These are phyloP conservation scores for Lasiodiplodia sp. DNA, from an alignment of 2,329 filamentous ascomycete genomes.

Conservation along the genomic window DNA sequence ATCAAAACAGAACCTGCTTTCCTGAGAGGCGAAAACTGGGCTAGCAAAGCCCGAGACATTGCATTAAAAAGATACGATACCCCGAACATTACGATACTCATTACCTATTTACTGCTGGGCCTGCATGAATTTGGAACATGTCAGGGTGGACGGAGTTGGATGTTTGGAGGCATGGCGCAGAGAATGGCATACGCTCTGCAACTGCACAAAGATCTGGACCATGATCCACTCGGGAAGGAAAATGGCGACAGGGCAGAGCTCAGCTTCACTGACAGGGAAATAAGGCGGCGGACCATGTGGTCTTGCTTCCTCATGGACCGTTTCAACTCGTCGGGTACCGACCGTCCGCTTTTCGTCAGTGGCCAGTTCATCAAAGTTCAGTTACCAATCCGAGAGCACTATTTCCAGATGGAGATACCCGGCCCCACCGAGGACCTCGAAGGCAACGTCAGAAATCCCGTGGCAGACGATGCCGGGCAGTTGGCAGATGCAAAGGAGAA, in stretches of 20 bases:
- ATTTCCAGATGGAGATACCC: slow-evolving; percentile 90
- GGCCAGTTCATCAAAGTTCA: slow-evolving; percentile 90
- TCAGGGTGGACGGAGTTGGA: slow-evolving; percentile 95
- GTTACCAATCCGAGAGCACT: slow-evolving; percentile 86
- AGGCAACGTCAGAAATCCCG: slow-evolving; percentile 71
- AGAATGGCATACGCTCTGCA: slow-evolving; percentile 97
- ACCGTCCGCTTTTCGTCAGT: slow-evolving; percentile 88
- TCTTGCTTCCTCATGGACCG: slow-evolving; percentile 97
- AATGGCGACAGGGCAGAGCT: slow-evolving; percentile 66
- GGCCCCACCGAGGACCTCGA: slow-evolving; percentile 84
- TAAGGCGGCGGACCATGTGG: slow-evolving; percentile 95
- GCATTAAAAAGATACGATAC: slow-evolving; percentile 88
- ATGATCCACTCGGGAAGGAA: slow-evolving; percentile 74
- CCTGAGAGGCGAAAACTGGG: slow-evolving; percentile 90
- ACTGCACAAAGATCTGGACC: slow-evolving; percentile 87
- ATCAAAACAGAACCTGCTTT: slow-evolving; percentile 80
- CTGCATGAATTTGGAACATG: slow-evolving; percentile 97
- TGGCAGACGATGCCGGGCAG: slow-evolving; percentile 69
- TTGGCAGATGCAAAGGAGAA: slow-evolving; percentile 75
- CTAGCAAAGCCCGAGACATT: slow-evolving; percentile 83
- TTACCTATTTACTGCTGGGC: slow-evolving; percentile 85
- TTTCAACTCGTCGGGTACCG: slow-evolving; percentile 94
- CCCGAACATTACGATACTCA: slow-evolving; percentile 95
- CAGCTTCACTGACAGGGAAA: slow-evolving; percentile 92
- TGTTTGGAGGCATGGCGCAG: slow-evolving; percentile 91